Evolutionary conservation across 2,329 filamentous ascomycete species (phyloP).

Genomic region (Ploettnerulaceae sp.): DNA sequence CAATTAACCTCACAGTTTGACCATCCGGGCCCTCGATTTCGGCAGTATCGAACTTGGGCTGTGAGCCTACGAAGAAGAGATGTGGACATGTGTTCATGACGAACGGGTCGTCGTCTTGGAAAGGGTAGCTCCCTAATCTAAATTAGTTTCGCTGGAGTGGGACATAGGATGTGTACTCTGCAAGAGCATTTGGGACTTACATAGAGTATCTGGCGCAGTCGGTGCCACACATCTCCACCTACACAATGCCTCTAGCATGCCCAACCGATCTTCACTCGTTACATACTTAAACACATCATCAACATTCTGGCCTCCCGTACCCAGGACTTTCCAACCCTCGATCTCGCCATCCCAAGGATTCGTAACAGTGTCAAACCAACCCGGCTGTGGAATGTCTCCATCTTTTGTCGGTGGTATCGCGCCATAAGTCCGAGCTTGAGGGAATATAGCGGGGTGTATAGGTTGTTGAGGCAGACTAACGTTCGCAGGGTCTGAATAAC

Average conservation of each 20-base stretch:
- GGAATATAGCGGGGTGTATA: constrained; percentile 89
- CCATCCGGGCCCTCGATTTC: constrained; percentile 62
- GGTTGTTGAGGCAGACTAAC: constrained; percentile 87
- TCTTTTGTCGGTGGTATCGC: constrained; percentile 34
- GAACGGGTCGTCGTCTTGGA: constrained; percentile 89
- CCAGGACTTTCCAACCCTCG: constrained; percentile 83
- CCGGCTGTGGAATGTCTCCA: constrained; percentile 43
- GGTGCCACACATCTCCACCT: constrained; percentile 88
- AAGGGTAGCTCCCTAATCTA: constrained; percentile 80
- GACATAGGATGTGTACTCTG: background rate
- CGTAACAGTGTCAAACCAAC: constrained; percentile 84
- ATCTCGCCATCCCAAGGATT: constrained; percentile 92
- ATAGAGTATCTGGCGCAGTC: constrained; percentile 92
- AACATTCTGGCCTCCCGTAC: constrained; percentile 86
- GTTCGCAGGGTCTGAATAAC: constrained; percentile 80
- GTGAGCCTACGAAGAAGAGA: constrained; percentile 84
- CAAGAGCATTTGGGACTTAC: constrained; percentile 46
- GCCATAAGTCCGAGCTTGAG: constrained; percentile 65
- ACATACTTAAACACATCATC: constrained; percentile 94
- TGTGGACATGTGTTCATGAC: constrained; percentile 83
- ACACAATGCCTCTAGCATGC: constrained; percentile 92
- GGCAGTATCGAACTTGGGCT: constrained; percentile 70
- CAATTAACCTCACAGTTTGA: constrained; percentile 71
- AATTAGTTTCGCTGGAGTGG: constrained; percentile 7
- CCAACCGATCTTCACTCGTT: constrained; percentile 67